Evolutionary conservation across 139 green algal species (phyloP).

Genomic region (Picochlorum sp.): DNA sequence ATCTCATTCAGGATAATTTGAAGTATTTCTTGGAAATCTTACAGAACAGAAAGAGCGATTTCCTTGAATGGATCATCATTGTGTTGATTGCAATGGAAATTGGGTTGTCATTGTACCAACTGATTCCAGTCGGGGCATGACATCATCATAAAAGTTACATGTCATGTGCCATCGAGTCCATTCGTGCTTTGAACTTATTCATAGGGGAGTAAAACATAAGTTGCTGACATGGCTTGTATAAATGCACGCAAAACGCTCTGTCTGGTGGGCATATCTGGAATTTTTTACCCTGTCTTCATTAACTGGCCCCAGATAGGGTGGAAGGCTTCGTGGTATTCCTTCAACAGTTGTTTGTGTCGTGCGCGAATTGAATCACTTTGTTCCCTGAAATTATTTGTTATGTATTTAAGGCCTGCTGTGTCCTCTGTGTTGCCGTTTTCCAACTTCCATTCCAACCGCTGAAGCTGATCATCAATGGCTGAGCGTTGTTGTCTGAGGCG

Average conservation of each 20-base stretch:
- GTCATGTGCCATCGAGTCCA: constrained; percentile 80
- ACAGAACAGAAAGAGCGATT: constrained; percentile 43
- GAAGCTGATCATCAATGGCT: constrained; percentile 72
- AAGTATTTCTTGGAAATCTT: constrained; percentile 54
- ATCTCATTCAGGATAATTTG: constrained; percentile 55
- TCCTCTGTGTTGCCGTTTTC: neutral
- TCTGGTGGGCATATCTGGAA: constrained; percentile 83
- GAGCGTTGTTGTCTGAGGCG: constrained; percentile 58
- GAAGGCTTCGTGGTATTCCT: constrained; percentile 69
- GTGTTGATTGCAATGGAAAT: constrained; percentile 54
- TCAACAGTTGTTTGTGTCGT: constrained; percentile 53
- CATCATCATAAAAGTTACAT: no score
- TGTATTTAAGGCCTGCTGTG: neutral
- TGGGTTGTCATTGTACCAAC: constrained; percentile 41
- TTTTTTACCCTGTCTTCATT: constrained; percentile 96
- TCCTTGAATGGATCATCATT: constrained; percentile 50
- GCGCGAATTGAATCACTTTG: constrained; percentile 36
- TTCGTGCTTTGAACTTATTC: constrained; percentile 63
- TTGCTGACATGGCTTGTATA: constrained; percentile 95
- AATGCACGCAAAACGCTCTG: constrained; percentile 88
- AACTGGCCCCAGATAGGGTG: constrained; percentile 91
- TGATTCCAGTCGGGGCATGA: neutral
- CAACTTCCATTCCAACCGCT: constrained; percentile 64
- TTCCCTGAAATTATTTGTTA: constrained; percentile 28
- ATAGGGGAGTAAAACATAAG: constrained; percentile 78